These are phyloP conservation scores for Pyrenula massariospora DNA, from an alignment of 495 filamentous ascomycete species.

Conservation along the genomic window DNA sequence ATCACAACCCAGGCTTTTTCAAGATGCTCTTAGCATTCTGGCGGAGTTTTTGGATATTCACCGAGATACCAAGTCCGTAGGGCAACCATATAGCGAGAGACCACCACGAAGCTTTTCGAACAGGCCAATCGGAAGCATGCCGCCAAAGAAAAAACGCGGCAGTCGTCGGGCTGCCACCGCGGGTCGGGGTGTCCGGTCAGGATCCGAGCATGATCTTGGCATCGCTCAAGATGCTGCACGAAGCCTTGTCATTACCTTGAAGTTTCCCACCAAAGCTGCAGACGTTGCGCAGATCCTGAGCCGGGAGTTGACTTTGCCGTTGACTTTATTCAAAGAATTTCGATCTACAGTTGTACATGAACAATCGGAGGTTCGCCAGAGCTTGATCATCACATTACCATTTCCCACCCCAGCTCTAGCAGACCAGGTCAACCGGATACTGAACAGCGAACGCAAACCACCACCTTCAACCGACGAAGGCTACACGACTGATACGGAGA, in stretches of 20 bases:
- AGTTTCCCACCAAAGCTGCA: neutral
- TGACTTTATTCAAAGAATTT: neutral
- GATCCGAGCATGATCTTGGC: neutral
- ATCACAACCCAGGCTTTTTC: too few relatives aligned
- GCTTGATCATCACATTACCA: neutral
- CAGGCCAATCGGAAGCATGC: neutral
- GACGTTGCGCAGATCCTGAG: too few relatives aligned
- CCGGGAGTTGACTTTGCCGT: too few relatives aligned
- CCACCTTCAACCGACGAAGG: too few relatives aligned
- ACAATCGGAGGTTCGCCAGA: neutral
- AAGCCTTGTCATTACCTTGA: neutral
- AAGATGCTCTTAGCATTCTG: neutral
- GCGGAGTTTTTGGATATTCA: neutral
- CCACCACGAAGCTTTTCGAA: neutral
- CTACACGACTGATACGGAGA: neutral
- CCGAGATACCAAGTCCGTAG: neutral
- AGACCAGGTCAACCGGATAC: too few relatives aligned
- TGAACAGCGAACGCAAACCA: too few relatives aligned
- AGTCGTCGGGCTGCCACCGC: too few relatives aligned
- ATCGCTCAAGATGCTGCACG: neutral
- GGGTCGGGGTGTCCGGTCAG: neutral
- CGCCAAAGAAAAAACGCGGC: neutral
- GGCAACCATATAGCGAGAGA: neutral
- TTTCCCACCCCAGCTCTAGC: neutral
- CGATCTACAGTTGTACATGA: neutral